Base-by-base conservation (phyloP, 176 grass and related monocot species). In the Puccinellia tenuiflora region DNA sequence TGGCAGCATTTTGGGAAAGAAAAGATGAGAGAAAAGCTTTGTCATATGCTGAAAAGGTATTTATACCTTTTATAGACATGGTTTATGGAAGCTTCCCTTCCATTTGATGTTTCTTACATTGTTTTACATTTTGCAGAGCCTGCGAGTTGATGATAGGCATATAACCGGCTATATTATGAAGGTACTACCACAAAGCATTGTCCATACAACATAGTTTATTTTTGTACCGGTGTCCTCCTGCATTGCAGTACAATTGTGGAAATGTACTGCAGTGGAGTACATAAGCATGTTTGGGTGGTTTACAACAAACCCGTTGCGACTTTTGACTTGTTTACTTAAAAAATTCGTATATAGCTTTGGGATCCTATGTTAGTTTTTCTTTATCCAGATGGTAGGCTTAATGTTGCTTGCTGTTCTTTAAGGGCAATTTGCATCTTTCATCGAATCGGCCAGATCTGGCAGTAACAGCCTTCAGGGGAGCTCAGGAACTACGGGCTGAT, bases 91-190 rank as follows among this genome's bases (percentile, higher is more conserved):
- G 34, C 52, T 60, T 72, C 48, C 22, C 18, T 80, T 76, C 16
- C 21, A 73, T 71, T 38, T 79, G 68, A 90, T 81, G 48, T 86
- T 78, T 22, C 68, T 74, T 85, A 16, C 34, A 5, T 24, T 72
- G 0, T 76, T 70, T 39, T 81, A 6, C 57, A 51, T 81, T 89
- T 75, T 77, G 54, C 90, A 95, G 92, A 95, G 92, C 81, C 83
- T 98, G 7, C 90, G 88, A 88, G 88, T 93, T 75, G 89, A 95
- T 93, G 96, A 98, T 86, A 98, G 96, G 56, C 89, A 95, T 78
- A 94, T 98, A 92, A 85, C 92, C 1, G 96, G 92, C 48, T 90
- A 98, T 81, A 98, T 98, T 78, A 95, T 98, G 96, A 98, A 98
- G 96, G 96, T 95, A 91, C 90, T 84, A 72, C 26, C 33, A 37